Base-by-base conservation (phyloP, 73 alveolate genomes). In the Paramecium bursaria region DNA sequence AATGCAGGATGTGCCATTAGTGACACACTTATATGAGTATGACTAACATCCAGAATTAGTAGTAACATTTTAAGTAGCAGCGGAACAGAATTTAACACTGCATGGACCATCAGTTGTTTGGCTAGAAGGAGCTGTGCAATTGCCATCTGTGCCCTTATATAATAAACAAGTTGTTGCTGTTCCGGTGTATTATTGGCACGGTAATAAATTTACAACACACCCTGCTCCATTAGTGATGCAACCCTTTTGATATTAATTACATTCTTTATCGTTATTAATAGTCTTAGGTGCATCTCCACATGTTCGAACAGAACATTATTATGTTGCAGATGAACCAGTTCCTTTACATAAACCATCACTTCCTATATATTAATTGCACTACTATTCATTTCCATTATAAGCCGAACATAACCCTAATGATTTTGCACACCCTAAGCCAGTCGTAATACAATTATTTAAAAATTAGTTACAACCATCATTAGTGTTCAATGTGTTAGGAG, bases 281-380 rank as follows among this genome's bases (percentile, higher is more conserved):
- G 82, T 67, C 22, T 31, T 47, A n/a, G 82, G 42, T 39, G 82
- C 82, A 9, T 67, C 82, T 9, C 7, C 21, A 67, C 82, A 67
- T 11, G 44, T 46, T 67, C 55, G 15, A 3, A 27, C 82, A 21
- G 22, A 39, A 13, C 82, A 67, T 39, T 5, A 11, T 11, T 11
- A 5, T 7, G 14, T 39, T 7, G 49, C 11, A 11, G 14, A 7
- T 5, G 50, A 39, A 67, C 11, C 44, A 2, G 33, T 2, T 6
- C 53, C 53, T 15, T 19, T 67, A 7, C 82, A 67, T 21, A 25
- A 25, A 3, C 82, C 82, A 67, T 67, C 82, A 42, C 60, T 35
- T 5, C 82, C 82, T 25, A 31, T 31, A 42, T 67, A 67, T 0
- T 4, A 25, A 15, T 67, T 31, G 17, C 82, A 67, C 22, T 67